These are phyloP conservation scores for Amylostereum areolatum DNA, from an alignment of 1,284 basidiomycete genomes.

Conservation along the genomic window DNA sequence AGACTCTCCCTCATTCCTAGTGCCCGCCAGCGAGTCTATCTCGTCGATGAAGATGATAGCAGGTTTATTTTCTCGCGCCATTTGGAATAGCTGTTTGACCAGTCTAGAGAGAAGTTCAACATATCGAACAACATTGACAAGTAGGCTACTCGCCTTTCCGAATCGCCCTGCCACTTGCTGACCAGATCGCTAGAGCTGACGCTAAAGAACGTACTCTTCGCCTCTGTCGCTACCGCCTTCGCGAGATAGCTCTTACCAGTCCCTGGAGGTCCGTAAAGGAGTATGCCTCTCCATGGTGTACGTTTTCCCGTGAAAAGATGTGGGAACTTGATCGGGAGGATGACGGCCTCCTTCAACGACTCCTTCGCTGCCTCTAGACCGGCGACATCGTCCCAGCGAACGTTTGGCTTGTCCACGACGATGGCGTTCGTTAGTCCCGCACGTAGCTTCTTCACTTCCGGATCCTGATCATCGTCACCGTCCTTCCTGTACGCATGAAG, in stretches of 20 bases:
- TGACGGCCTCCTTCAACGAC: conserved; percentile 96
- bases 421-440: conserved; percentile 87
- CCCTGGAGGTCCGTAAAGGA: conserved; percentile 93
- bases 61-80: conserved; percentile 95
- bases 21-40: conserved; percentile 93
- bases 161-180: conserved; percentile 99
- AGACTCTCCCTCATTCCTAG: conserved; percentile 92
- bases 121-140: conserved; percentile 2
- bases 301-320: conserved; percentile 98
- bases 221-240: conserved; percentile 98
- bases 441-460: conserved; percentile 93
- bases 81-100: conserved; percentile 94
- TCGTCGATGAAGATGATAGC: conserved; percentile 99
- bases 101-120: conserved; percentile 44
- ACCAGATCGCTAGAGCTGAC: conserved; percentile 95
- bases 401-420: conserved; percentile 90
- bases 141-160: conserved; percentile 67
- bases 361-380: conserved; percentile 94
- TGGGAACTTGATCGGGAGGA: conserved; percentile 97
- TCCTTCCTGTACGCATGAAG: conserved; percentile 36
- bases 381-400: conserved; percentile 98
- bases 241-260: conserved; percentile 96
- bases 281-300: conserved; percentile 94
- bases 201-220: conserved; percentile 98
- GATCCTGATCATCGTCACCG: conserved; percentile 72